Evolutionary conservation across 352 stramenopile genomes (phyloP).

Genomic region (Vaucheria bursata): DNA sequence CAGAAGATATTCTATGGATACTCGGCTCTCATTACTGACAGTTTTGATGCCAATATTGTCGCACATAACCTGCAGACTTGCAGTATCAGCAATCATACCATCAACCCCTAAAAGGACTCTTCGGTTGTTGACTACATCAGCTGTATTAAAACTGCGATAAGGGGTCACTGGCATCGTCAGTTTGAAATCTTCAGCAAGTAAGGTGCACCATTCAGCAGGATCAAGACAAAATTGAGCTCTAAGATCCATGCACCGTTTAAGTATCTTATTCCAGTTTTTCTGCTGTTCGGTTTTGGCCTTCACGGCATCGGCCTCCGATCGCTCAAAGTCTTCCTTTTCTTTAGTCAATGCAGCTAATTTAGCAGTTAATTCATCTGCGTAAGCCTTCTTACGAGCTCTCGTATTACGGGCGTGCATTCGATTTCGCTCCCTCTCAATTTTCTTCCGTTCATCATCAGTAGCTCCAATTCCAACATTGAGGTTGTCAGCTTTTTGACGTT

Average conservation of each 20-base stretch:
- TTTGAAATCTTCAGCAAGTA: conserved; percentile 48
- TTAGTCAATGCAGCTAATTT: conserved; percentile 41
- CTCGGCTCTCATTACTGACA: conserved; percentile 16
- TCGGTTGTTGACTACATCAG: conserved; percentile 46
- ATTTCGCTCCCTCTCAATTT: conserved; percentile 46
- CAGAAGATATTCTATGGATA: conserved; percentile 33
- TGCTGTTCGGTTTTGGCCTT: conserved; percentile 17
- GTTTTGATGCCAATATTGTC: conserved; percentile 46
- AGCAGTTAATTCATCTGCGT: conserved; percentile 49
- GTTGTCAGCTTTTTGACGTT: background rate
- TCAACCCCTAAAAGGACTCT: conserved; percentile 3
- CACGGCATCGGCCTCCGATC: conserved; percentile 15
- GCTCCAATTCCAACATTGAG: background rate
- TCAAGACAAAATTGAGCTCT: conserved; percentile 22
- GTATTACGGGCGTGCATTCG: conserved; percentile 51
- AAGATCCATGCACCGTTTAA: conserved; percentile 41
- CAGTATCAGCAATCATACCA: conserved; percentile 13
- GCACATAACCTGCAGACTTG: background rate
- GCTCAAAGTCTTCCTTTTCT: conserved; percentile 28
- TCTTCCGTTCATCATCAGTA: conserved; percentile 28
- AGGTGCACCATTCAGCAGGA: conserved; percentile 36
- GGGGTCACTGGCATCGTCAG: conserved; percentile 51
- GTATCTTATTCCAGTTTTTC: conserved; percentile 6
- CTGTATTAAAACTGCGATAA: conserved; percentile 49
- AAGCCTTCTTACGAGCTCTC: conserved; percentile 50